phyloP scores from a whole-genome alignment of 805 yeast genomes.

The Wickerhamiella qilinensis region DNA sequence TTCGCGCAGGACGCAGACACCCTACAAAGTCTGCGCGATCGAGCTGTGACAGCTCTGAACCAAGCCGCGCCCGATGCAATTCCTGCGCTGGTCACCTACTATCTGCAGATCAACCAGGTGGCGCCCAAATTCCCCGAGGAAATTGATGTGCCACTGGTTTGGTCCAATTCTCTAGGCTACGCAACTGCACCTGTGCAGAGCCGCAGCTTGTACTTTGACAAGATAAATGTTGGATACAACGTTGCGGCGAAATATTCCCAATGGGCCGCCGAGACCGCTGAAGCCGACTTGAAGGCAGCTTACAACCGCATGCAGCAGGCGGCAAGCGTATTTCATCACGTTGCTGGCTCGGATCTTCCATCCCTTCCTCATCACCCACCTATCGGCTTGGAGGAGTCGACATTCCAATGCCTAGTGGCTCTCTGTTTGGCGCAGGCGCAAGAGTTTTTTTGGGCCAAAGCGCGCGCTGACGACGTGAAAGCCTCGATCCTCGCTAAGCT shows the following conservation, averaged over 20 bases:
- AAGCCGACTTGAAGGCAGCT: slow-evolving; percentile 39
- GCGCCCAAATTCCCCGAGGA: slow-evolving; percentile 46
- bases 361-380: slow-evolving; percentile 18
- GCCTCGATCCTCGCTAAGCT: slow-evolving; percentile 48
- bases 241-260: slow-evolving; percentile 48
- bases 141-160: slow-evolving; percentile 37
- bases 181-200: slow-evolving; percentile 31
- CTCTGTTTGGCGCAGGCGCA: slow-evolving; percentile 74
- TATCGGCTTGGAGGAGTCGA: slow-evolving; percentile 34
- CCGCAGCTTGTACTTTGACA: slow-evolving; percentile 42
- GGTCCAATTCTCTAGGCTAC: slow-evolving; percentile 58
- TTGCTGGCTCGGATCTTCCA: slow-evolving; percentile 17
- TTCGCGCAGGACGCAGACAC: slow-evolving; percentile 25
- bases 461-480: slow-evolving; percentile 34
- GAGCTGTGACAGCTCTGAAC: slow-evolving; percentile 3
- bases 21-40: slow-evolving; percentile 20
- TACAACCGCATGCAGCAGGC: slow-evolving; percentile 51
- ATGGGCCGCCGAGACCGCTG: slow-evolving; percentile 25
- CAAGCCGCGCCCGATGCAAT: slow-evolving; percentile 3
- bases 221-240: slow-evolving; percentile 47
- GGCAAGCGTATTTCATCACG: slow-evolving; percentile 45
- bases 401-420: slow-evolving; percentile 33
- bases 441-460: slow-evolving; percentile 70
- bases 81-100: slow-evolving; percentile 8
- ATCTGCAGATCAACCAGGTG: slow-evolving; percentile 9